Conservation (phyloP, 805 yeast species). For the Kuraishia capsulata region DNA sequence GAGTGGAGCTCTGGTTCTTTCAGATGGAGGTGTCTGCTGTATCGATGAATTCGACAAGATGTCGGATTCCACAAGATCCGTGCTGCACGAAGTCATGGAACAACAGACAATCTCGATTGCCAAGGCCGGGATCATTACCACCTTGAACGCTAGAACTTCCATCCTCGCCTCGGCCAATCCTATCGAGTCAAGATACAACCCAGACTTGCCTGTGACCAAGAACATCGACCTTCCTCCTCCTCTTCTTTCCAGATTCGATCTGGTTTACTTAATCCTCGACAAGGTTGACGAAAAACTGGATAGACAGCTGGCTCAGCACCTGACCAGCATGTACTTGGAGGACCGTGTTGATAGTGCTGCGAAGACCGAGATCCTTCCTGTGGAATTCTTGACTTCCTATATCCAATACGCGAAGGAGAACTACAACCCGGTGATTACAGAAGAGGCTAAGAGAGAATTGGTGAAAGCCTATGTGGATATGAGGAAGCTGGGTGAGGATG, state of each 20-base stretch:
- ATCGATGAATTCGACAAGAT: conserved; percentile 98
- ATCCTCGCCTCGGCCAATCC: conserved; percentile 96
- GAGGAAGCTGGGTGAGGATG: conserved; percentile 91
- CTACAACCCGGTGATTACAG: conserved; percentile 69
- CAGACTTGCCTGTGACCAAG: conserved; percentile 88
- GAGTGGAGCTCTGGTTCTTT: conserved; percentile 90
- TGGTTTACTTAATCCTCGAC: conserved; percentile 87
- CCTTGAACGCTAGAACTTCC: conserved; percentile 92
- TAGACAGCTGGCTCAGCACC: conserved; percentile 79
- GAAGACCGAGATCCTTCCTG: conserved; percentile 61
- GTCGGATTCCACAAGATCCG: conserved; percentile 91
- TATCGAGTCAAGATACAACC: conserved; percentile 89
- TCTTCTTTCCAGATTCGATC: conserved; percentile 84
- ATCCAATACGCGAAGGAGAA: conserved; percentile 92
- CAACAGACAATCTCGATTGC: conserved; percentile 98
- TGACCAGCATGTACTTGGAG: conserved; percentile 86
- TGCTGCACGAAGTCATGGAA: conserved; percentile 97
- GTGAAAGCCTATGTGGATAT: conserved; percentile 86
- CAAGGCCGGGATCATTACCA: conserved; percentile 96
- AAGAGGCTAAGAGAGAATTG: conserved; percentile 73
- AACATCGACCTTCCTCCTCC: conserved; percentile 98
- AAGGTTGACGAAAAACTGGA: conserved; percentile 83
- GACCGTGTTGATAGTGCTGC: conserved; percentile 74
- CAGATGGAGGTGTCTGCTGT: conserved; percentile 98
- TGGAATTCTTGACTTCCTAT: conserved; percentile 80